phyloP scores from a whole-genome alignment of 2,329 filamentous ascomycete species.

The Colletotrichum acutatum region DNA sequence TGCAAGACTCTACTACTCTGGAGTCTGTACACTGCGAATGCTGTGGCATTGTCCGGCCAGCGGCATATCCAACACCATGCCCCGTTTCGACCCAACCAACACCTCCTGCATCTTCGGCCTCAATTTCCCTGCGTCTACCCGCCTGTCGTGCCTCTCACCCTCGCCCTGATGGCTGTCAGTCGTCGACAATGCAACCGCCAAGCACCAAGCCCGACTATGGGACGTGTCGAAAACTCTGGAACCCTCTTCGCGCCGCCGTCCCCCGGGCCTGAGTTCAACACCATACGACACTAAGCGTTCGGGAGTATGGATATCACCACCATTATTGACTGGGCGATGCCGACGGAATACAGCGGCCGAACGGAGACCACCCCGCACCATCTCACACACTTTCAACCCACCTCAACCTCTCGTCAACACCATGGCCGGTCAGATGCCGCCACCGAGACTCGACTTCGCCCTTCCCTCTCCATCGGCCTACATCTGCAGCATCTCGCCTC shows the following conservation, averaged over 20 bases:
- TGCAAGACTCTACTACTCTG: background rate
- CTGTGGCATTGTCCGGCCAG: background rate
- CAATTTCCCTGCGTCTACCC: constrained; percentile 8
- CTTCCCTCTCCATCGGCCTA: background rate
- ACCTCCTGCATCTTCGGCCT: constrained; percentile 12
- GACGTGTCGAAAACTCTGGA: constrained; percentile 14
- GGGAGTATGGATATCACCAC: background rate
- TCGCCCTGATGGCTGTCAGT: constrained; percentile 14
- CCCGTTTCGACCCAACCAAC: constrained; percentile 28
- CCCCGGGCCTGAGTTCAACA: background rate
- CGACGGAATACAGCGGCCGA: background rate
- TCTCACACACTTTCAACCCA: background rate
- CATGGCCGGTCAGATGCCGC: background rate
- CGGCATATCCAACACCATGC: background rate
- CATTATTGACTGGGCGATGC: background rate
- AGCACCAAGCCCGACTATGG: constrained; percentile 23
- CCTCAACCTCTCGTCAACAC: background rate
- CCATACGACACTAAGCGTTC: background rate
- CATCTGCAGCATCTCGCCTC: constrained; percentile 19
- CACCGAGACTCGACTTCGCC: background rate
- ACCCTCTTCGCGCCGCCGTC: background rate
- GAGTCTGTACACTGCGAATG: background rate
- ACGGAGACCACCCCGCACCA: background rate
- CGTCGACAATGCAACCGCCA: constrained; percentile 1
- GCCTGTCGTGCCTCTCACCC: constrained; percentile 14